Conservation (phyloP, 1,284 basidiomycete genomes). For the Ganoderma boninense region DNA sequence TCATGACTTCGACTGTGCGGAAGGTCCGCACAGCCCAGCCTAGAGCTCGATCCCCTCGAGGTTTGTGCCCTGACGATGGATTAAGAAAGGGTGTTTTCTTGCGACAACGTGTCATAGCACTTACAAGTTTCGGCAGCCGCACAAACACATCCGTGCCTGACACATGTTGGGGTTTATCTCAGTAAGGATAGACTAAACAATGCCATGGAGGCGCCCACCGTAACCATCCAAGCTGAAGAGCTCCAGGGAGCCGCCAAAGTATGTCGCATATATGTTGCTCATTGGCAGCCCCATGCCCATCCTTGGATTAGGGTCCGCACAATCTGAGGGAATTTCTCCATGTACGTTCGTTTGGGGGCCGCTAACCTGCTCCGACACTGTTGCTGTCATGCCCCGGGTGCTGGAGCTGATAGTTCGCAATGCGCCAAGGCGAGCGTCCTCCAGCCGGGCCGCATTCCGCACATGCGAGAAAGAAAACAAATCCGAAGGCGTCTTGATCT, state of each 20-base stretch:
- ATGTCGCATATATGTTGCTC: slow-evolving; percentile 88
- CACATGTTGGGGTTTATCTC: not conserved
- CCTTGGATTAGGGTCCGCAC: slow-evolving; percentile 62
- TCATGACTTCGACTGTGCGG: not conserved
- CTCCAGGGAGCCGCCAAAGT: slow-evolving; percentile 84
- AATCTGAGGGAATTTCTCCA: slow-evolving; percentile 50
- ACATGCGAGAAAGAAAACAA: slow-evolving; percentile 86
- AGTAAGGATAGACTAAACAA: slow-evolving; percentile 8
- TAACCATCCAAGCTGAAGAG: slow-evolving; percentile 86
- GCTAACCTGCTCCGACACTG: slow-evolving; percentile 77
- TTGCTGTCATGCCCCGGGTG: slow-evolving; percentile 72
- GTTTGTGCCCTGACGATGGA: slow-evolving; percentile 74
- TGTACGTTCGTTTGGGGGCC: slow-evolving; percentile 50
- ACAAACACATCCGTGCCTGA: slow-evolving; percentile 85
- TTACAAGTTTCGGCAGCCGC: slow-evolving; percentile 81
- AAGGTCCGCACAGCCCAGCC: slow-evolving; percentile 18
- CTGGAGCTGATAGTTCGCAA: slow-evolving; percentile 70
- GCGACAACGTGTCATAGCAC: slow-evolving; percentile 34
- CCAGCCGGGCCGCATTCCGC: slow-evolving; percentile 75
- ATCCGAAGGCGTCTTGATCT: slow-evolving; percentile 70
- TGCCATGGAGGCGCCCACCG: slow-evolving; percentile 55
- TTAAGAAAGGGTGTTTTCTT: slow-evolving; percentile 14
- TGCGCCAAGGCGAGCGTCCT: slow-evolving; percentile 73
- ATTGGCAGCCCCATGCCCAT: slow-evolving; percentile 86
- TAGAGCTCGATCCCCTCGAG: slow-evolving; percentile 83